phyloP scores from a whole-genome alignment of 352 stramenopile genomes.

The Phytopythium ostracodes region DNA sequence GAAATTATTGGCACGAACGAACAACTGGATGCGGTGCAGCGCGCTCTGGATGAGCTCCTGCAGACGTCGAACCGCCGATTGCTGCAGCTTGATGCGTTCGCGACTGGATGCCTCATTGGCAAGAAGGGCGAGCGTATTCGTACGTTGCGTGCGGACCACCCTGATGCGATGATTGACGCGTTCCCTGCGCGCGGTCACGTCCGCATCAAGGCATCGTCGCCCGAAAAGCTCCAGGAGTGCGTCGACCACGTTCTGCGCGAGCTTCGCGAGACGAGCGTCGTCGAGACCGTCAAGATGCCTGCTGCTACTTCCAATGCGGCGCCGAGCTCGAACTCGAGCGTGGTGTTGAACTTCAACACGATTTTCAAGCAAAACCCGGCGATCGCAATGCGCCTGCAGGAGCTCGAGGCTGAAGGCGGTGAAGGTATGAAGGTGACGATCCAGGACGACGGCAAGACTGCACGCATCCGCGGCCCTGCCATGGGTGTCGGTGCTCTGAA shows the following conservation, averaged over 20 bases:
- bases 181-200: constrained; percentile 69
- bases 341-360: constrained; percentile 42
- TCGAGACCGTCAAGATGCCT: constrained; percentile 55
- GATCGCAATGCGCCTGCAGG: constrained; percentile 55
- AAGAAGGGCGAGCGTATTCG: constrained; percentile 84
- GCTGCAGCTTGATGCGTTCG: constrained; percentile 68
- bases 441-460: constrained; percentile 59
- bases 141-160: constrained; percentile 51
- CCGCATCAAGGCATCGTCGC: constrained; percentile 55
- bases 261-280: constrained; percentile 54
- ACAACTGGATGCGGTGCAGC: constrained; percentile 48
- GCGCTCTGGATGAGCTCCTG: constrained; percentile 52
- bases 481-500: constrained; percentile 69
- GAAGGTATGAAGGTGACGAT: constrained; percentile 61
- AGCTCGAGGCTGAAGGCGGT: constrained; percentile 70
- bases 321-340: constrained; percentile 9
- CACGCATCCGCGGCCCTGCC: constrained; percentile 66
- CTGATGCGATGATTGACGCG: constrained; percentile 59
- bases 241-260: constrained; percentile 60
- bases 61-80: constrained; percentile 79
- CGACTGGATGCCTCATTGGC: constrained; percentile 66
- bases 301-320: constrained; percentile 6
- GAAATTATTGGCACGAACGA: constrained; percentile 74
- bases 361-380: constrained; percentile 51
- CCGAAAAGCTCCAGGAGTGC: constrained; percentile 52